phyloP scores from a whole-genome alignment of 257 asterid species.

The Forsythia suspensa region DNA sequence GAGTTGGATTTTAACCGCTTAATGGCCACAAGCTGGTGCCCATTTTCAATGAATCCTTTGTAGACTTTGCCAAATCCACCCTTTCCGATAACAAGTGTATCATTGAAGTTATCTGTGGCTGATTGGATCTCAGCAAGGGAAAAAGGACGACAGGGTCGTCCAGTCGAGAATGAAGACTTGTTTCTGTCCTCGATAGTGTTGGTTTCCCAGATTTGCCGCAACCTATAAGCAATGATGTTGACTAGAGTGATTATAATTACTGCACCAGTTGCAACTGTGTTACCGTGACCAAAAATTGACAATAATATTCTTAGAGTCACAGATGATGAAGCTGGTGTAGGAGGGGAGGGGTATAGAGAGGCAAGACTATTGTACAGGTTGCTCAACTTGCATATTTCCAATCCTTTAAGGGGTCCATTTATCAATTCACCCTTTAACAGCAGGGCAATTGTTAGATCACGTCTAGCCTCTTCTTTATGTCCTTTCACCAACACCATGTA shows the following conservation, averaged over 20 bases:
- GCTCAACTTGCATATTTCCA: conserved; percentile 52
- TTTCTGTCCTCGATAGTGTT: conserved; percentile 23
- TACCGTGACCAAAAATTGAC: conserved; percentile 18
- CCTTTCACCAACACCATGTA: conserved; percentile 47
- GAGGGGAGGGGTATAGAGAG: conserved; percentile 21
- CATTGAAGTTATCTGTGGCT: conserved; percentile 42
- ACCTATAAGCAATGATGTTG: conserved; percentile 25
- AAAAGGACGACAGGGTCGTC: conserved; percentile 37
- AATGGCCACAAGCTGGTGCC: conserved; percentile 40
- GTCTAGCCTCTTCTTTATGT: conserved; percentile 29
- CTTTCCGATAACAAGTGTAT: conserved; percentile 38
- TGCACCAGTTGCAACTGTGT: conserved; percentile 24
- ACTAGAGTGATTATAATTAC: conserved; percentile 29
- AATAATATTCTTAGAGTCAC: background rate
- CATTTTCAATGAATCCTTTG: conserved; percentile 46
- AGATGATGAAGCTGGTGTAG: conserved; percentile 10
- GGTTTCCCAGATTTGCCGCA: conserved; percentile 30
- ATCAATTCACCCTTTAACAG: conserved; percentile 12
- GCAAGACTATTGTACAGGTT: conserved; percentile 48
- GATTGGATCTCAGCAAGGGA: conserved; percentile 44
- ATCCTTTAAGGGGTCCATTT: conserved; percentile 30
- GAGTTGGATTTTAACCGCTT: conserved; percentile 42
- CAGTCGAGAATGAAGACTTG: conserved; percentile 28
- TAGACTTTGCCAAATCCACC: conserved; percentile 63
- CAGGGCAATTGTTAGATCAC: conserved; percentile 31